Evolutionary conservation across 169 alveolate species (phyloP), one percentile per base, ranked within the genome.

Genomic region (Plasmodium chabaudi): DNA sequence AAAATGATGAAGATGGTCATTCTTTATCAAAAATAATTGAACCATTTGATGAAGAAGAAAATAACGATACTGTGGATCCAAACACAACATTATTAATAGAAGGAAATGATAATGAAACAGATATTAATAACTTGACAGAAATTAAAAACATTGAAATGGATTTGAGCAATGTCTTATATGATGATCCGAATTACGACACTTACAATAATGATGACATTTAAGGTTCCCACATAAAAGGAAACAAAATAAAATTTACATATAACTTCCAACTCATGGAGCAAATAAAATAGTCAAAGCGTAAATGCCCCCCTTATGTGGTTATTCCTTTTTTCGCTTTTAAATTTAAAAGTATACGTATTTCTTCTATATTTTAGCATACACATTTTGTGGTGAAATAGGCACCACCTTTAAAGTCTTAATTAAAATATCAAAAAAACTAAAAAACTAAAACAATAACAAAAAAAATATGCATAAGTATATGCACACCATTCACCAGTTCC

Each of bases 201-300:
- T 77, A 77, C 59, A 64, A 77, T 59, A 77, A 77, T 64, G 88
- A 77, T 12, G 88, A 77, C 39, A 63, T 15, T 56, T 77, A 59
- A 19, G 0, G 7, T 0, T 2, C 4, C 42, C 42, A 34, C 4
- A 34, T 34, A 34, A 34, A 4, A 34, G 4, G 42, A 7, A 3
- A 34, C 1, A 34, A 25, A 25, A 12, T 5, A 21, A 4, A 61
- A 19, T 61, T 61, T 46, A 23, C 27, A 61, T 23, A 61, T 17
- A 46, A 23, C 44, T 17, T 21, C 7, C 39, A 10, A 15, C 9
- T 15, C 21, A 27, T 12, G 23, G 1, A 27, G 2, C 5, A 63
- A 63, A 23, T 25, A 25, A 34, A 34, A 7, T 34, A 34, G 42
- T 34, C 42, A 34, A 34, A 34, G 25, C 0, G 25, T 21, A 21